A percentile compares a stretch with the other conserved stretches of the same genome.
Conservation (phyloP, 208 protist genomes). For the Trypanosoma platydactyli region DNA sequence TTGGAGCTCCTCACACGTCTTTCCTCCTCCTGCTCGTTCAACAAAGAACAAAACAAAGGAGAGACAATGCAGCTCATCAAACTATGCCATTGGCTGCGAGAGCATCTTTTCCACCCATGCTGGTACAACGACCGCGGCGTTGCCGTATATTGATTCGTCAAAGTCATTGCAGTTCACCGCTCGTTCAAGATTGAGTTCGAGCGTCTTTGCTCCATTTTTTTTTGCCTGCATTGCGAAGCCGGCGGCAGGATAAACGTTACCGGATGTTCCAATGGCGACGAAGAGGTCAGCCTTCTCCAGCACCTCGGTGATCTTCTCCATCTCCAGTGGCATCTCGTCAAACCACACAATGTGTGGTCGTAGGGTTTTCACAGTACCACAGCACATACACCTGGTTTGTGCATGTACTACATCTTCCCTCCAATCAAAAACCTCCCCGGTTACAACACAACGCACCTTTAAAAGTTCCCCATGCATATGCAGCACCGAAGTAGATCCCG, state of each 20-base stretch:
- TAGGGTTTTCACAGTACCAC: slow-evolving; percentile 43
- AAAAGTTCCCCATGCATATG: slow-evolving; percentile 87
- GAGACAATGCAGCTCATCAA: slow-evolving; percentile 12
- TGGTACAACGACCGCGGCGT: slow-evolving; percentile 53
- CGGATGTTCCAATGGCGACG: slow-evolving; percentile 71
- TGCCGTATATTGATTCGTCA: slow-evolving; percentile 46
- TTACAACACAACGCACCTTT: slow-evolving; percentile 56
- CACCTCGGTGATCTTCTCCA: slow-evolving; percentile 49
- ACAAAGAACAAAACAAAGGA: slow-evolving; percentile 9
- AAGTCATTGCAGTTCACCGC: slow-evolving; percentile 46
- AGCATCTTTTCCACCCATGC: slow-evolving; percentile 58
- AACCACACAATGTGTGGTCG: slow-evolving; percentile 87
- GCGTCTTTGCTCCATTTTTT: slow-evolving; percentile 37
- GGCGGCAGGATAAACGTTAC: slow-evolving; percentile 75
- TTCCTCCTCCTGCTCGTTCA: too few relatives aligned
- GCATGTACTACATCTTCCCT: slow-evolving; percentile 36
- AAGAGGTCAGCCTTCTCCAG: slow-evolving; percentile 59
- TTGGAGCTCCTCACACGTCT: too few relatives aligned
- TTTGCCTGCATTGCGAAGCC: slow-evolving; percentile 45
- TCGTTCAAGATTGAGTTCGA: slow-evolving; percentile 66
- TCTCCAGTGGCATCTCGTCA: slow-evolving; percentile 69
- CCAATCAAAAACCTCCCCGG: slow-evolving; percentile 37
- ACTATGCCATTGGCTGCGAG: neutral
- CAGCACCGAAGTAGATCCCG: slow-evolving; percentile 53
- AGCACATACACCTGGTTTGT: slow-evolving; percentile 46